Evolutionary conservation across 1,284 basidiomycete genomes (phyloP).

Genomic region (Blastosporella zonata): DNA sequence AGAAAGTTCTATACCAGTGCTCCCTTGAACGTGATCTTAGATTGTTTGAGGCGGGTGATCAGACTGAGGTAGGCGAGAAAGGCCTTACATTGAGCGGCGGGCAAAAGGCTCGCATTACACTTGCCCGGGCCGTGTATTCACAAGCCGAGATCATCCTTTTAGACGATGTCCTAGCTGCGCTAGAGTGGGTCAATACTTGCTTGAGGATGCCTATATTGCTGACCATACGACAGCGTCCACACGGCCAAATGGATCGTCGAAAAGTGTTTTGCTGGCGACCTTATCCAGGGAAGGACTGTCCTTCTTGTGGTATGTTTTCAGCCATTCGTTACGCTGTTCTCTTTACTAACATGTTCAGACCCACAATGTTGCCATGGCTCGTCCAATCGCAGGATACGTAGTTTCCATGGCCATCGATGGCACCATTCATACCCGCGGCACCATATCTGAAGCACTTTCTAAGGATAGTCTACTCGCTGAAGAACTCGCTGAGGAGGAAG

Average conservation of each 20-base stretch:
- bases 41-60: slow-evolving; percentile 70
- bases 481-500: slow-evolving; percentile 39
- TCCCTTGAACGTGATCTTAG: slow-evolving; percentile 60
- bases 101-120: slow-evolving; percentile 74
- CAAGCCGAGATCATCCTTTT: slow-evolving; percentile 58
- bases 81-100: slow-evolving; percentile 65
- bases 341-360: slow-evolving; percentile 39
- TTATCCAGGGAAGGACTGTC: slow-evolving; percentile 68
- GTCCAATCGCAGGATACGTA: slow-evolving; percentile 61
- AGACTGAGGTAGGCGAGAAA: slow-evolving; percentile 70
- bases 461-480: slow-evolving; percentile 37
- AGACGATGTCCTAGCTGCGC: slow-evolving; percentile 59
- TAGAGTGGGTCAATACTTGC: slow-evolving; percentile 36
- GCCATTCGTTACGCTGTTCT: slow-evolving; percentile 7
- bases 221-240: slow-evolving; percentile 48
- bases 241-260: slow-evolving; percentile 78
- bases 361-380: slow-evolving; percentile 69
- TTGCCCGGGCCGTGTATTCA: slow-evolving; percentile 72
- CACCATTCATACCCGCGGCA: slow-evolving; percentile 45
- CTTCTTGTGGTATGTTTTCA: slow-evolving; percentile 59
- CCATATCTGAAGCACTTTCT: slow-evolving; percentile 41
- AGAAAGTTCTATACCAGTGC: slow-evolving; percentile 60
- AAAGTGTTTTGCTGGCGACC: slow-evolving; percentile 67
- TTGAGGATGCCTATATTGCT: neutral
- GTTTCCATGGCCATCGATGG: slow-evolving; percentile 57